phyloP scores from a whole-genome alignment of 2,329 filamentous ascomycete genomes.

The Talaromyces sp. region DNA sequence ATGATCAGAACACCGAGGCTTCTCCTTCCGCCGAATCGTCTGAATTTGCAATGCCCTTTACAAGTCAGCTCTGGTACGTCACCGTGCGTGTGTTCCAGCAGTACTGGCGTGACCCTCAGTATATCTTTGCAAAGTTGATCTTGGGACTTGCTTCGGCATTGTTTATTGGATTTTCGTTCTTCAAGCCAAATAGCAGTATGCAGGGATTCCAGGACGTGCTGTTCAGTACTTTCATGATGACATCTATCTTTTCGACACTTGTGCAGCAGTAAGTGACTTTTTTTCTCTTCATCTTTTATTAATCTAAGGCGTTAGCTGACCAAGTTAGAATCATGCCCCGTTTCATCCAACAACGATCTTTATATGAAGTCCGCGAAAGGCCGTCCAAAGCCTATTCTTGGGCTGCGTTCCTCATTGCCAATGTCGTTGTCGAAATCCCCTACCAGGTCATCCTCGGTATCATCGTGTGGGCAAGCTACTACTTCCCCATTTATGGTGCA shows the following conservation, averaged over 20 bases:
- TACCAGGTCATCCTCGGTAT: conserved; percentile 50
- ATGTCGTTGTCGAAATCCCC: conserved; percentile 67
- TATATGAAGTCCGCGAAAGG: conserved; percentile 58
- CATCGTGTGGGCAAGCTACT: conserved; percentile 58
- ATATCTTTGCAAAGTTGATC: conserved; percentile 77
- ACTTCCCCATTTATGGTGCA: conserved; percentile 41
- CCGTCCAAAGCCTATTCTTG: conserved; percentile 70
- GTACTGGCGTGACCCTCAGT: conserved; percentile 85
- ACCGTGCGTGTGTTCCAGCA: conserved; percentile 79
- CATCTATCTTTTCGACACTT: conserved; percentile 68
- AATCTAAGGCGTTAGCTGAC: neutral
- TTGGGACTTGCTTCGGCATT: conserved; percentile 49
- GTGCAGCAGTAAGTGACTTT: conserved; percentile 33
- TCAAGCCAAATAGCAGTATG: conserved; percentile 65
- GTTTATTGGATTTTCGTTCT: conserved; percentile 83
- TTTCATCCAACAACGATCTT: conserved; percentile 54
- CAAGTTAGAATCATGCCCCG: conserved; percentile 48
- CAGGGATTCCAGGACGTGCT: conserved; percentile 88
- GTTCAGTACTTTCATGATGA: conserved; percentile 82
- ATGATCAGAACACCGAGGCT: conserved; percentile 41
- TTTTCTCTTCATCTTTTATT: neutral
- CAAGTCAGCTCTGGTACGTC: conserved; percentile 62
- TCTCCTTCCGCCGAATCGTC: conserved; percentile 37
- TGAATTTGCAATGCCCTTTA: conserved; percentile 77
- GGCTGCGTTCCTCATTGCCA: conserved; percentile 66